A percentile compares a stretch with the other conserved stretches of the same genome.
Evolutionary conservation across 2,329 filamentous ascomycete species (phyloP).

Genomic region (Aspergillus transmontanensis): DNA sequence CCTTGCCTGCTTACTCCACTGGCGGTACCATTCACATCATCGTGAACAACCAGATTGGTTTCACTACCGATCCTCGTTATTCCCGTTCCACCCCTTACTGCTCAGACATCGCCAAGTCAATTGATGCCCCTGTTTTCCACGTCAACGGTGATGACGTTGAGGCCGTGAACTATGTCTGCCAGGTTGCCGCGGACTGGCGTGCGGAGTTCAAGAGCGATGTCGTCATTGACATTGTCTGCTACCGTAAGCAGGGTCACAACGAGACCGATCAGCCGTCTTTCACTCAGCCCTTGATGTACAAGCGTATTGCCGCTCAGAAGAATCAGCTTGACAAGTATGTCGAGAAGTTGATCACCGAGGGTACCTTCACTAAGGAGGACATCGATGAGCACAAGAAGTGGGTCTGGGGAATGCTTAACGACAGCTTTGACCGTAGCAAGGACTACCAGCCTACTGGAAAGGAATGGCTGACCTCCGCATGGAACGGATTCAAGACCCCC

Average conservation of each 20-base stretch:
- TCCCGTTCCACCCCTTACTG: slow-evolving; percentile 97
- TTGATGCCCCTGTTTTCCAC: slow-evolving; percentile 98
- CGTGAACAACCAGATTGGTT: slow-evolving; percentile 99
- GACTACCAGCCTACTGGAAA: slow-evolving; percentile 95
- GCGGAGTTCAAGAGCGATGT: slow-evolving; percentile 98
- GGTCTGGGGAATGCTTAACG: slow-evolving; percentile 99
- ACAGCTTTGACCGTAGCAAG: slow-evolving; percentile 95
- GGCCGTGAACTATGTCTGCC: slow-evolving; percentile 97
- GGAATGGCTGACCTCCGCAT: slow-evolving; percentile 97
- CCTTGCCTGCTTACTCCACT: slow-evolving; percentile 92
- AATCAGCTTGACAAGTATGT: slow-evolving; percentile 89
- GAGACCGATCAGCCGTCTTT: slow-evolving; percentile 99
- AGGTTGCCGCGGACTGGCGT: slow-evolving; percentile 95
- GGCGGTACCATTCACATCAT: slow-evolving; percentile 96
- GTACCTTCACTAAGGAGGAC: slow-evolving; percentile 95
- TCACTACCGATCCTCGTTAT: slow-evolving; percentile 97
- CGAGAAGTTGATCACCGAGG: slow-evolving; percentile 85
- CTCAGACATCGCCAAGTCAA: slow-evolving; percentile 98
- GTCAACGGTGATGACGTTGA: slow-evolving; percentile 99
- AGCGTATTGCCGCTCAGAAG: slow-evolving; percentile 84
- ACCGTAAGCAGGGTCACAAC: slow-evolving; percentile 98
- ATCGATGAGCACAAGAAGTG: slow-evolving; percentile 99
- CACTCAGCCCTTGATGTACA: slow-evolving; percentile 99
- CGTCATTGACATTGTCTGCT: slow-evolving; percentile 97
- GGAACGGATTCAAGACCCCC: slow-evolving; percentile 99